phyloP scores from a whole-genome alignment of 495 filamentous ascomycete genomes.

The Aspergillus carlsbadensis region DNA sequence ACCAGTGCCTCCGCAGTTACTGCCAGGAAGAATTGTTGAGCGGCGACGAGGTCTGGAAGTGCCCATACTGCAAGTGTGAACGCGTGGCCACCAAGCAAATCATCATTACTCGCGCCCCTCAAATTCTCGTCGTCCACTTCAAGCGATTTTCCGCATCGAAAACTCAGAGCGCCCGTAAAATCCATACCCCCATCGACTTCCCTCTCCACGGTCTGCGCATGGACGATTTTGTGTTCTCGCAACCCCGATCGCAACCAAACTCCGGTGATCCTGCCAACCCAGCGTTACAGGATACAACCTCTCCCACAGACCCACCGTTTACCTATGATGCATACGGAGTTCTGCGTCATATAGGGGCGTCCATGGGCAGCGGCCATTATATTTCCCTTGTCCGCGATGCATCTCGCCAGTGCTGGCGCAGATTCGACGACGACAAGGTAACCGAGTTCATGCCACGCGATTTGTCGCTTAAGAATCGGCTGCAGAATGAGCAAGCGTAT shows the following conservation, averaged over 20 bases:
- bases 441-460: slow-evolving; percentile 58
- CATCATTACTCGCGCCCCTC: slow-evolving; percentile 68
- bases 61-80: slow-evolving; percentile 65
- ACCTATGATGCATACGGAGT: slow-evolving; percentile 73
- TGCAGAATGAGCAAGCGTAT: slow-evolving; percentile 66
- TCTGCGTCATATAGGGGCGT: slow-evolving; percentile 63
- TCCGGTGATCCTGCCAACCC: slow-evolving; percentile 25
- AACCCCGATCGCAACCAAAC: slow-evolving; percentile 30
- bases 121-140: slow-evolving; percentile 72
- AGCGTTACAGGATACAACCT: slow-evolving; percentile 28
- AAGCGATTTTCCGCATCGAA: slow-evolving; percentile 67
- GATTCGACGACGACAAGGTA: slow-evolving; percentile 62
- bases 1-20: slow-evolving; percentile 67
- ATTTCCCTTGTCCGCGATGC: slow-evolving; percentile 63
- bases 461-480: slow-evolving; percentile 41
- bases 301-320: slow-evolving; percentile 61
- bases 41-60: slow-evolving; percentile 70
- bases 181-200: slow-evolving; percentile 67
- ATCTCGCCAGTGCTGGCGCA: slow-evolving; percentile 59
- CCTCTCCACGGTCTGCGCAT: slow-evolving; percentile 64
- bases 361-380: slow-evolving; percentile 68
- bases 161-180: slow-evolving; percentile 58
- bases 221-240: slow-evolving; percentile 53
- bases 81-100: slow-evolving; percentile 72
- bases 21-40: slow-evolving; percentile 65